Conservation (phyloP, 148 eudicot genomes). For the Rhododendron williamsianum region DNA sequence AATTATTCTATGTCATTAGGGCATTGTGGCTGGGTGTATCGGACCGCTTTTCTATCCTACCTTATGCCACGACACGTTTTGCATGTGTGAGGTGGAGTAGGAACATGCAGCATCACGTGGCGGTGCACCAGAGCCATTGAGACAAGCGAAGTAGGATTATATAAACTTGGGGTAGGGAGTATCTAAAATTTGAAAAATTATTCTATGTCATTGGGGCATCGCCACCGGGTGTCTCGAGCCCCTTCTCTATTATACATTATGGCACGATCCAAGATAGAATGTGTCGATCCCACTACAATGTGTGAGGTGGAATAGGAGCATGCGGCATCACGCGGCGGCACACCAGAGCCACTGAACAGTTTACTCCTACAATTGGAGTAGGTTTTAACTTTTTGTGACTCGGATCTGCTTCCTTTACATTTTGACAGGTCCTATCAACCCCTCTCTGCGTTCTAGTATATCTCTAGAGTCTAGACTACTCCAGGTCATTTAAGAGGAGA, state of each 20-base stretch:
- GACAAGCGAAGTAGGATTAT: background rate
- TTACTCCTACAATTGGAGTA: background rate
- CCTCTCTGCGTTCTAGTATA: background rate
- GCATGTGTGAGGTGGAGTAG: too few relatives aligned
- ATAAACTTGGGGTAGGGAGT: background rate
- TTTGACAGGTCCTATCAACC: constrained; percentile 4
- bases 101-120: too few relatives aligned
- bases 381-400: too few relatives aligned
- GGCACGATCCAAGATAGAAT: accelerated
- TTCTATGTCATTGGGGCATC: background rate
- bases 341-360: too few relatives aligned
- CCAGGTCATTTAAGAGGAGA: too few relatives aligned
- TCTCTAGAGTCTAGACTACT: background rate
- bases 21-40: background rate
- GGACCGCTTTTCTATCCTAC: background rate
- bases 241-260: background rate
- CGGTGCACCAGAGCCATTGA: background rate
- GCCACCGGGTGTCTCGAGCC: too few relatives aligned
- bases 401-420: background rate
- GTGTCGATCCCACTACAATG: too few relatives aligned
- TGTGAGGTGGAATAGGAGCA: too few relatives aligned
- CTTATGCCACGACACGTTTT: too few relatives aligned
- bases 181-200: too few relatives aligned
- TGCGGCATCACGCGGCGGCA: too few relatives aligned
- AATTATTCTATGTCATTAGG: too few relatives aligned